Evolutionary conservation across 2,329 filamentous ascomycete species (phyloP).

Genomic region (Byssoonygena ceratinophila): DNA sequence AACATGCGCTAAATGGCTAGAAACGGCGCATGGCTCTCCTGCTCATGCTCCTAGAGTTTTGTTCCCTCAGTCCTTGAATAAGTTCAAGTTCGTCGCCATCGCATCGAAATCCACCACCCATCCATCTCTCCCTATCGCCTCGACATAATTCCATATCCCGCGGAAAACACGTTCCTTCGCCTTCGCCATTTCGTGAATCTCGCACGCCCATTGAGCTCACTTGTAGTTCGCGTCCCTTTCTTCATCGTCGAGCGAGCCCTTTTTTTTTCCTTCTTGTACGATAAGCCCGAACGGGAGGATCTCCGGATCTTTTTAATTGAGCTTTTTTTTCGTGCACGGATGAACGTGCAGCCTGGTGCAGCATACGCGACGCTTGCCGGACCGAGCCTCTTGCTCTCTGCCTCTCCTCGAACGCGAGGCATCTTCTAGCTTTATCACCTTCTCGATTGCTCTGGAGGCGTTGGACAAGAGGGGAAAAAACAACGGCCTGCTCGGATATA

Average conservation of each 20-base stretch:
- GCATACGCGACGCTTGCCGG: background rate
- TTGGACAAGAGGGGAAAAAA: slow-evolving; percentile 1
- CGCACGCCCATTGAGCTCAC: background rate
- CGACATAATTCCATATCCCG: background rate
- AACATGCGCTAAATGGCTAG: slow-evolving; percentile 8
- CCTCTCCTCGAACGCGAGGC: background rate
- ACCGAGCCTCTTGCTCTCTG: background rate
- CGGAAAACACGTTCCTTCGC: background rate
- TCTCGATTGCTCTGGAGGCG: slow-evolving; percentile 1
- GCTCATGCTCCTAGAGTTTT: slow-evolving; percentile 3
- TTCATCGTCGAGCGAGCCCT: too few relatives aligned
- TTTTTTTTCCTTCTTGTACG: too few relatives aligned
- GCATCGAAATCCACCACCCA: background rate
- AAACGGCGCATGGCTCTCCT: slow-evolving; percentile 6
- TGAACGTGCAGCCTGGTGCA: background rate
- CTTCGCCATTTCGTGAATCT: too few relatives aligned
- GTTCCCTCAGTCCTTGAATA: background rate
- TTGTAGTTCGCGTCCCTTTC: too few relatives aligned
- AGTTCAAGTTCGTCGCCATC: background rate
- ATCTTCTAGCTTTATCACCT: background rate
- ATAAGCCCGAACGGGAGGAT: background rate
- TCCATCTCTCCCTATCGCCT: background rate
- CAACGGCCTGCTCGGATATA: background rate
- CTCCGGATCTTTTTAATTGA: background rate
- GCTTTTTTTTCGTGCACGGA: background rate